These are phyloP conservation scores for Ambrosia trifida DNA, from an alignment of 129 eudicot genomes.

Conservation along the genomic window DNA sequence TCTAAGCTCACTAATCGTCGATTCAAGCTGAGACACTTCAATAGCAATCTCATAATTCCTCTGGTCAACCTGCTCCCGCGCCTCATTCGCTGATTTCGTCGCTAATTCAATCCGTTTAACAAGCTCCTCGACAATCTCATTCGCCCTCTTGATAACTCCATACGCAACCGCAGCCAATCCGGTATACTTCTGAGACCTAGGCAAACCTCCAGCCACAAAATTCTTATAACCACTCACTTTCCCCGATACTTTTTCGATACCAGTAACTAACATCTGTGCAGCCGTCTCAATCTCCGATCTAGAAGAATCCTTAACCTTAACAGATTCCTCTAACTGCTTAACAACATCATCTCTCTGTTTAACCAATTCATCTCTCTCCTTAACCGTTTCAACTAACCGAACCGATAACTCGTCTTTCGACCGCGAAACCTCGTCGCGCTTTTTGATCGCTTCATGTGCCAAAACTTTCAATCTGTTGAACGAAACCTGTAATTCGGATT, in stretches of 20 bases:
- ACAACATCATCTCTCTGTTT: conserved; percentile 45
- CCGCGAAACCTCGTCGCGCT: conserved; percentile 58
- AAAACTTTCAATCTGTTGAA: conserved; percentile 65
- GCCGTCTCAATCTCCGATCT: conserved; percentile 72
- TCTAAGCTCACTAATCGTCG: conserved; percentile 60
- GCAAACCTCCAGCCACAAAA: conserved; percentile 64
- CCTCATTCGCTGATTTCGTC: conserved; percentile 58
- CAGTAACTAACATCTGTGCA: conserved; percentile 69
- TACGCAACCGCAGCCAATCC: conserved; percentile 84
- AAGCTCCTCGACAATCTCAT: conserved; percentile 88
- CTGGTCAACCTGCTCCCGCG: conserved; percentile 66
- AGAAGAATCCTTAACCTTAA: conserved; percentile 50
- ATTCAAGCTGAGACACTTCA: conserved; percentile 84
- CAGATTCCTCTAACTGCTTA: conserved; percentile 57
- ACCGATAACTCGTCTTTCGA: conserved; percentile 35
- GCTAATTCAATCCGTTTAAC: conserved; percentile 56
- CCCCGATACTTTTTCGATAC: conserved; percentile 72
- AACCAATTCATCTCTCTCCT: conserved; percentile 40
- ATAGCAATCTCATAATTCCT: conserved; percentile 87
- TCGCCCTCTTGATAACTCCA: conserved; percentile 79
- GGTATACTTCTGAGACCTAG: conserved; percentile 70
- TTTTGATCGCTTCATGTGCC: conserved; percentile 75
- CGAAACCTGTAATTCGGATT: conserved; percentile 51
- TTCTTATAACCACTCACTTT: conserved; percentile 63
- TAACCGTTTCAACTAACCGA: conserved; percentile 38